Evolutionary conservation across 257 asterid genomes (phyloP).

Genomic region (Marsdenia floribunda): DNA sequence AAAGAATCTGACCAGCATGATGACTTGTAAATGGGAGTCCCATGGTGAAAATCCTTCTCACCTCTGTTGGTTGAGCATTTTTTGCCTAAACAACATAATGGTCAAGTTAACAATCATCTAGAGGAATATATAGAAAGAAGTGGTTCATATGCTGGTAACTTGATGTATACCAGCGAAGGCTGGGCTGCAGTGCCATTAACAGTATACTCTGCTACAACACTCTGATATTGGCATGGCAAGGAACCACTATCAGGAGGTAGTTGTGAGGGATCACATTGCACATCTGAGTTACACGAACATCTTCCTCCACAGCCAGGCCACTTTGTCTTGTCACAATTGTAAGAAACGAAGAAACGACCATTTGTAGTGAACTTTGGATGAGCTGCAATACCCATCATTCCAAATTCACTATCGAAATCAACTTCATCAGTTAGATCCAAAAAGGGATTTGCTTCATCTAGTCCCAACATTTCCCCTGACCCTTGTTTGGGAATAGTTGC

Average conservation of each 20-base stretch:
- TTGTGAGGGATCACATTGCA: constrained; percentile 38
- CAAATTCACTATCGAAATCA: constrained; percentile 61
- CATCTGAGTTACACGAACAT: constrained; percentile 58
- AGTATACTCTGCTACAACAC: constrained; percentile 72
- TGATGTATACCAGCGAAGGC: constrained; percentile 49
- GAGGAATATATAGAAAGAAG: background rate
- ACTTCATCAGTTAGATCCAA: constrained; percentile 76
- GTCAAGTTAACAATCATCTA: background rate
- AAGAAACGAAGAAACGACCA: constrained; percentile 84
- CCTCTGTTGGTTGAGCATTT: constrained; percentile 61
- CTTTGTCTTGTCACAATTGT: constrained; percentile 69
- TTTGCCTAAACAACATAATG: constrained; percentile 40
- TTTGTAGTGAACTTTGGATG: constrained; percentile 65
- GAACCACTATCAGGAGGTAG: constrained; percentile 54
- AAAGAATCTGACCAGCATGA: constrained; percentile 88
- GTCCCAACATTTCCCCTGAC: constrained; percentile 51
- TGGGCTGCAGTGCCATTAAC: constrained; percentile 50
- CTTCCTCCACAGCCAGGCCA: constrained; percentile 75
- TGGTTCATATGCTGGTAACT: background rate
- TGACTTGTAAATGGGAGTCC: constrained; percentile 76
- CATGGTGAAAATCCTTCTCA: constrained; percentile 85
- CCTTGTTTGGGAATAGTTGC: constrained; percentile 66
- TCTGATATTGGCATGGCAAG: constrained; percentile 70
- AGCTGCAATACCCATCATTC: constrained; percentile 74
- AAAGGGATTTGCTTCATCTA: constrained; percentile 55